These are phyloP conservation scores for Dactylellina haptotyla DNA, from an alignment of 2,329 filamentous ascomycete genomes.

Conservation along the genomic window DNA sequence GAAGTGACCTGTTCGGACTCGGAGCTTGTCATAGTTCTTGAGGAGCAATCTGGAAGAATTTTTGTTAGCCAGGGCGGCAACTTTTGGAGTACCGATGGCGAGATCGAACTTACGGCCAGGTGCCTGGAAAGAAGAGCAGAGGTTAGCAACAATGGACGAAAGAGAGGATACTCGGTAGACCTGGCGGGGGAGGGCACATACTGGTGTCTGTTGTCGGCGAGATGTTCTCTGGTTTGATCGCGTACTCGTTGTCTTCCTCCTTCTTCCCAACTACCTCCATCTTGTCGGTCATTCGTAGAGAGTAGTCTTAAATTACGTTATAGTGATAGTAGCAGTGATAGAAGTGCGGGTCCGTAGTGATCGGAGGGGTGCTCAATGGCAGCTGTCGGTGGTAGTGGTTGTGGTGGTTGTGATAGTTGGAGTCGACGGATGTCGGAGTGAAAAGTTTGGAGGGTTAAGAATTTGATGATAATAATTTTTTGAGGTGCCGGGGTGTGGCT, in stretches of 20 bases:
- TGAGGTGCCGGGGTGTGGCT: slow-evolving; percentile 22
- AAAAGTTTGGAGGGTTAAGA: slow-evolving; percentile 18
- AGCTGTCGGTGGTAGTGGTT: slow-evolving; percentile 9
- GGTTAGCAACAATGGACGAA: slow-evolving; percentile 16
- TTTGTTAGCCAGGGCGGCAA: slow-evolving; percentile 23
- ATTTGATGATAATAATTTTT: slow-evolving; percentile 41
- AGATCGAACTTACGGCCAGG: slow-evolving; percentile 71
- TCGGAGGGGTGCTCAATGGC: slow-evolving; percentile 27
- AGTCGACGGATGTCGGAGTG: neutral
- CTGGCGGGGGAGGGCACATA: slow-evolving; percentile 61
- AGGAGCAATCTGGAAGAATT: slow-evolving; percentile 71
- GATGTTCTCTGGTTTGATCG: slow-evolving; percentile 89
- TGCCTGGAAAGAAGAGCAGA: slow-evolving; percentile 11
- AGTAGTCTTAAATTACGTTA: neutral
- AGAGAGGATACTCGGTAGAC: neutral
- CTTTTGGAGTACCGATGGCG: neutral
- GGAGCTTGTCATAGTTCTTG: slow-evolving; percentile 93
- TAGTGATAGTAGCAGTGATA: too few relatives aligned
- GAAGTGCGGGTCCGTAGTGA: slow-evolving; percentile 10
- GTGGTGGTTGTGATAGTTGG: neutral
- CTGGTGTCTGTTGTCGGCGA: slow-evolving; percentile 83
- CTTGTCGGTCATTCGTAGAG: slow-evolving; percentile 57
- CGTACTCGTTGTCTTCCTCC: slow-evolving; percentile 73
- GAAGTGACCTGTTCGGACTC: slow-evolving; percentile 94
- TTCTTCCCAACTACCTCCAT: slow-evolving; percentile 65